These are phyloP conservation scores for Pneumocystis sp. DNA, from an alignment of 1,139 yeast genomes.

Conservation along the genomic window DNA sequence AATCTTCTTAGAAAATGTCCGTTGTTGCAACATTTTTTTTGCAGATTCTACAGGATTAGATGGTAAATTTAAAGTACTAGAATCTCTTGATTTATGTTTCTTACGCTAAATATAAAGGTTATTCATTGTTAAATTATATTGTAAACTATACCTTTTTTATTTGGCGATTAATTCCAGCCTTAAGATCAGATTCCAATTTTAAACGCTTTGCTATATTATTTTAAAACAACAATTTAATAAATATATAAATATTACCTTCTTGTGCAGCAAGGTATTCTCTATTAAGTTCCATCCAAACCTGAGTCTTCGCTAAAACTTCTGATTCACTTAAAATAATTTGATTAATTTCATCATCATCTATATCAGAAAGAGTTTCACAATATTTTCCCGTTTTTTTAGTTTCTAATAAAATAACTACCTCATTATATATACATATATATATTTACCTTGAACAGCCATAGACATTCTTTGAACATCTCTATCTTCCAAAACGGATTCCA, in stretches of 20 bases:
- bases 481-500: slow-evolving; percentile 17
- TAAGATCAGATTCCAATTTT: slow-evolving; percentile 71
- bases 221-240: neutral
- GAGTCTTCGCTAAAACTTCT: slow-evolving; percentile 55
- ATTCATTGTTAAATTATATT: neutral
- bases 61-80: slow-evolving; percentile 30
- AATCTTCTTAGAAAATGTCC: slow-evolving; percentile 69
- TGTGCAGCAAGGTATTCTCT: slow-evolving; percentile 75
- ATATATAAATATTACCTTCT: slow-evolving; percentile 32
- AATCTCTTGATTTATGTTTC: slow-evolving; percentile 18
- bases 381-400: neutral
- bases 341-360: slow-evolving; percentile 67
- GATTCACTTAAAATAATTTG: slow-evolving; percentile 45
- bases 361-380: slow-evolving; percentile 41
- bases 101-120: neutral
- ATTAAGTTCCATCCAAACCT: slow-evolving; percentile 78
- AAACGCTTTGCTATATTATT: slow-evolving; percentile 36
- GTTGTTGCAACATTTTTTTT: slow-evolving; percentile 50
- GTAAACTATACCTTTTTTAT: slow-evolving; percentile 21
- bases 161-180: slow-evolving; percentile 25
- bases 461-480: slow-evolving; percentile 17
- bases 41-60: slow-evolving; percentile 64
- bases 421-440: slow-evolving; percentile 10
- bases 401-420: neutral
- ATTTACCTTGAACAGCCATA: slow-evolving; percentile 13